Percentiles rank a stretch among this genome's conserved stretches.
Conservation (phyloP, 1,284 basidiomycete species). For the Termitomyces sp. region DNA sequence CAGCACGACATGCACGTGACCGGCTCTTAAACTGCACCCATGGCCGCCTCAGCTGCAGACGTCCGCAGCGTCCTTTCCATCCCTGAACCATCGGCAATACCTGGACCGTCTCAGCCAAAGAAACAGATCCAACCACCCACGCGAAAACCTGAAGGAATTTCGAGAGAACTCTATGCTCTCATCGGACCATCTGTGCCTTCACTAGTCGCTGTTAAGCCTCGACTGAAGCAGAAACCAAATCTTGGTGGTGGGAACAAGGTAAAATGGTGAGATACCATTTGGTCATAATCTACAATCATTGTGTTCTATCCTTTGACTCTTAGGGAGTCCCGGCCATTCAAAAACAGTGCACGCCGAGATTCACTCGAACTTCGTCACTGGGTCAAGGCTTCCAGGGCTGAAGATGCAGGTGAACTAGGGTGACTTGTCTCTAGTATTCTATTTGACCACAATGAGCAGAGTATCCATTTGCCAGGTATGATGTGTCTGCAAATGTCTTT, state of each 20-base stretch:
- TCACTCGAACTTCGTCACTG: constrained; percentile 61
- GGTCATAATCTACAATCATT: neutral
- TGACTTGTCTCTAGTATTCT: neutral
- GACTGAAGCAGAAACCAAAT: constrained; percentile 83
- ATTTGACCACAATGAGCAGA: constrained; percentile 32
- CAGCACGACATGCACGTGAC: constrained; percentile 16
- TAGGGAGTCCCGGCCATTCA: constrained; percentile 76
- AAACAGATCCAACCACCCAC: constrained; percentile 33
- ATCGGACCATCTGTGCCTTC: constrained; percentile 91
- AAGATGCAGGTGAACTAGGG: constrained; percentile 43
- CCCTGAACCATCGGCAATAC: constrained; percentile 35
- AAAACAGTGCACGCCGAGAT: constrained; percentile 60
- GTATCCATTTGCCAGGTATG: constrained; percentile 80
- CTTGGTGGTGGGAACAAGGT: constrained; percentile 55
- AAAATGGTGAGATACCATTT: constrained; percentile 47
- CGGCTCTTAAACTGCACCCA: constrained; percentile 21
- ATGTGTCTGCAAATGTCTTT: constrained; percentile 65
- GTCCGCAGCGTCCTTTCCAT: constrained; percentile 77
- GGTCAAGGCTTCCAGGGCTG: constrained; percentile 56
- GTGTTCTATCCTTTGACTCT: constrained; percentile 1
- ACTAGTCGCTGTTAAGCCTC: constrained; percentile 73
- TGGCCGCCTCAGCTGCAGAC: constrained; percentile 72
- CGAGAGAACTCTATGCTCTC: constrained; percentile 88
- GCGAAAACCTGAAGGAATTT: constrained; percentile 85
- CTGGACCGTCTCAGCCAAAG: constrained; percentile 37